phyloP scores from a whole-genome alignment of 2,329 filamentous ascomycete genomes.

The Penicillium sp. region DNA sequence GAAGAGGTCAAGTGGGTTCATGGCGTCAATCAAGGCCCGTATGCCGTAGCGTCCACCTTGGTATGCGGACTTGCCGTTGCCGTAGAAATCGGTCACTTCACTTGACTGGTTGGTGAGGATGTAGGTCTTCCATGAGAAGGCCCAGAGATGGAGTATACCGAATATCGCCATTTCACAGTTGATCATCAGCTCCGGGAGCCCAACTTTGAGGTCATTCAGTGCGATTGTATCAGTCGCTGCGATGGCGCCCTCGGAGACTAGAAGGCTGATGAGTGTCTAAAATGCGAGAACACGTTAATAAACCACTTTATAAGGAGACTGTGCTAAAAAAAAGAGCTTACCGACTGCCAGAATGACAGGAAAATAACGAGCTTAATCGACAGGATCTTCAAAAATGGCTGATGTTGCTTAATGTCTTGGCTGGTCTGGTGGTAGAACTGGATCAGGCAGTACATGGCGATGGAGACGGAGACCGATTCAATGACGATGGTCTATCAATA shows the following conservation, averaged over 20 bases:
- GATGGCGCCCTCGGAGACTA: slow-evolving; percentile 63
- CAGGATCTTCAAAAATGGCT: slow-evolving; percentile 74
- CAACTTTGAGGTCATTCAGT: slow-evolving; percentile 75
- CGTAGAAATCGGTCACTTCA: slow-evolving; percentile 44
- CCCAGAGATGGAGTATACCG: slow-evolving; percentile 73
- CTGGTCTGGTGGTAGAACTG: slow-evolving; percentile 82
- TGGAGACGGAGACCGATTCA: slow-evolving; percentile 68
- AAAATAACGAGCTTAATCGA: slow-evolving; percentile 92
- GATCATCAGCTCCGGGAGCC: slow-evolving; percentile 73
- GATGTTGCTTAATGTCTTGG: slow-evolving; percentile 65
- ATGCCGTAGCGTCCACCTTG: slow-evolving; percentile 65
- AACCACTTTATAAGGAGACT: neutral
- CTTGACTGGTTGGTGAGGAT: slow-evolving; percentile 47
- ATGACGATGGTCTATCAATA: slow-evolving; percentile 60
- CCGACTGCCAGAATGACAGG: slow-evolving; percentile 81
- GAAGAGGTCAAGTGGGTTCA: slow-evolving; percentile 80
- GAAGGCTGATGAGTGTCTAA: slow-evolving; percentile 59
- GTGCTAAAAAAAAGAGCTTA: slow-evolving; percentile 29
- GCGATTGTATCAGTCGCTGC: slow-evolving; percentile 62
- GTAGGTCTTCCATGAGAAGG: slow-evolving; percentile 77
- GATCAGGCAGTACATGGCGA: slow-evolving; percentile 86
- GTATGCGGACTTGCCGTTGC: slow-evolving; percentile 53
- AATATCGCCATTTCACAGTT: slow-evolving; percentile 86
- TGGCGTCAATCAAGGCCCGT: slow-evolving; percentile 66
- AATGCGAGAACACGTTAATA: slow-evolving; percentile 4